phyloP scores from a whole-genome alignment of 352 stramenopile species.

The Pythium sp. region DNA sequence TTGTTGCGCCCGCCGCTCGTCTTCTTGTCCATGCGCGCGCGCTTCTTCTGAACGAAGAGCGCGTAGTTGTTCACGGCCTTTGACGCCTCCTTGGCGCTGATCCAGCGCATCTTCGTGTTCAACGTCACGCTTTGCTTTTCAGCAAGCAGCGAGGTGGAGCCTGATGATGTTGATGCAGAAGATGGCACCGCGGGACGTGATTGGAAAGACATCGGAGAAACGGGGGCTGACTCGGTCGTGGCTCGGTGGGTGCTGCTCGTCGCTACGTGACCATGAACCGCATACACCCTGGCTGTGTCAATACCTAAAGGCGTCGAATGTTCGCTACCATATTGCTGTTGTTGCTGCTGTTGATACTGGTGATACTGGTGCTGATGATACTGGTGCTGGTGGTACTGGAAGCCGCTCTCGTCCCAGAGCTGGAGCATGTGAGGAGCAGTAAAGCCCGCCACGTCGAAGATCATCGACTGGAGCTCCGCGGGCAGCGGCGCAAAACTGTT shows the following conservation, averaged over 20 bases:
- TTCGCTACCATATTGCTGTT: neutral
- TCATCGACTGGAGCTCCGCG: neutral
- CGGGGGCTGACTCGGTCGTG: neutral
- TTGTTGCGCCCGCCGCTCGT: slow-evolving; percentile 85
- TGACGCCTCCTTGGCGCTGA: slow-evolving; percentile 73
- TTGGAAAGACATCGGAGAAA: neutral
- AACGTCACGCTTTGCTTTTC: slow-evolving; percentile 12
- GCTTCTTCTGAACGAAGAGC: slow-evolving; percentile 76
- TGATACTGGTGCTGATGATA: neutral
- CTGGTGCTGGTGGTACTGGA: neutral
- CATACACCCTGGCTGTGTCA: neutral
- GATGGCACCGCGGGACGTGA: neutral
- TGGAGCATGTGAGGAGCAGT: neutral
- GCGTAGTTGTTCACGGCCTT: slow-evolving; percentile 78
- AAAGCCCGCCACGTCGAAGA: slow-evolving; percentile 3
- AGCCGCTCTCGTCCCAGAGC: neutral
- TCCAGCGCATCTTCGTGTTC: slow-evolving; percentile 71
- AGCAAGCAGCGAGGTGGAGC: neutral
- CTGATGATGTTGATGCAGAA: neutral
- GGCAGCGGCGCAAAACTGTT: neutral
- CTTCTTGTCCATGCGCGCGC: slow-evolving; percentile 74
- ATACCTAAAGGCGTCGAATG: neutral
- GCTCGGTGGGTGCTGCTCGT: neutral
- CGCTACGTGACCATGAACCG: neutral
- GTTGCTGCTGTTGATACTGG: neutral